Evolutionary conservation across 2,329 filamentous ascomycete species (phyloP).

Genomic region (Exophiala sideris): DNA sequence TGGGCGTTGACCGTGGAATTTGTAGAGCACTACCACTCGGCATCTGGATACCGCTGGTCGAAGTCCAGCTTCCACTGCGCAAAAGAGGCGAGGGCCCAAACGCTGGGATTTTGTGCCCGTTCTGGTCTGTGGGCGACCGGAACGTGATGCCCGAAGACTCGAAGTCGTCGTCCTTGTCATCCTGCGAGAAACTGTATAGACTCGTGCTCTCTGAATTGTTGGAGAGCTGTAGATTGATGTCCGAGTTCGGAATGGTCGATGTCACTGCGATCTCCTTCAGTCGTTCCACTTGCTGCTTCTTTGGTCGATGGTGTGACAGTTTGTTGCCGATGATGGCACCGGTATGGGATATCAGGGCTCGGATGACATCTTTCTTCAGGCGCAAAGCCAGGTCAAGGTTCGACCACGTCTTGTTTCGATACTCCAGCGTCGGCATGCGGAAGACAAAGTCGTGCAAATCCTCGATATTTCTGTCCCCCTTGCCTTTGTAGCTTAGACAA

Average conservation of each 20-base stretch:
- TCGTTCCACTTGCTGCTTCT: constrained; percentile 71
- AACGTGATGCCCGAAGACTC: constrained; percentile 26
- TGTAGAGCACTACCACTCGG: background rate
- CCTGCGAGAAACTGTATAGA: constrained; percentile 25
- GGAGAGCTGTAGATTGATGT: constrained; percentile 30
- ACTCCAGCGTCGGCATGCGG: constrained; percentile 88
- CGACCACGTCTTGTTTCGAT: constrained; percentile 98
- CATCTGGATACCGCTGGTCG: constrained; percentile 8
- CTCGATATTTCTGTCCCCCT: constrained; percentile 89
- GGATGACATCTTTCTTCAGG: constrained; percentile 90
- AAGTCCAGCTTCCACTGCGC: constrained; percentile 16
- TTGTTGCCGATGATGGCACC: constrained; percentile 98
- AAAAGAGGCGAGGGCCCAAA: constrained; percentile 16
- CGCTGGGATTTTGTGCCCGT: constrained; percentile 10
- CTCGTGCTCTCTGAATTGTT: constrained; percentile 28
- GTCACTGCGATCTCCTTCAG: constrained; percentile 81
- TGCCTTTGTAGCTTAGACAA: constrained; percentile 94
- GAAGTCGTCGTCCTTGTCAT: constrained; percentile 21
- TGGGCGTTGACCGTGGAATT: background rate
- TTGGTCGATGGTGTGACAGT: constrained; percentile 82
- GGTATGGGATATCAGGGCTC: constrained; percentile 89
- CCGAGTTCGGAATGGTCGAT: constrained; percentile 55
- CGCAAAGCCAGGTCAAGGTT: constrained; percentile 91
- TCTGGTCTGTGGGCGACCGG: constrained; percentile 17
- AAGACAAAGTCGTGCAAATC: constrained; percentile 98